These are phyloP conservation scores for Penicillium janthinellum DNA, from an alignment of 2,329 filamentous ascomycete species.

Conservation along the genomic window DNA sequence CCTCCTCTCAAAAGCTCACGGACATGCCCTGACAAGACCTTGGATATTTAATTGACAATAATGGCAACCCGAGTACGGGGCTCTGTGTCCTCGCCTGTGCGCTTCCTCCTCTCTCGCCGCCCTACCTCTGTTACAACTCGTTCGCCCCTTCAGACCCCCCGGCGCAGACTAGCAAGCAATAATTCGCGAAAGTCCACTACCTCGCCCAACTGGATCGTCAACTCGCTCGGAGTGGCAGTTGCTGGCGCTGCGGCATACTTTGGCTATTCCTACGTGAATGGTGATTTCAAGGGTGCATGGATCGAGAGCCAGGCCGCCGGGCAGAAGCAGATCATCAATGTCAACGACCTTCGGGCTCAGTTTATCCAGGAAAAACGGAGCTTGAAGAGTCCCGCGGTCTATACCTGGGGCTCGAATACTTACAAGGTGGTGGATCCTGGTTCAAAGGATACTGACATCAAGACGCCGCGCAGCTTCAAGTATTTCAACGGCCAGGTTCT, in stretches of 20 bases:
- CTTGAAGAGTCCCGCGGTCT: constrained; percentile 81
- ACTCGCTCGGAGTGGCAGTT: constrained; percentile 34
- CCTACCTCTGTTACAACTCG: constrained; percentile 19
- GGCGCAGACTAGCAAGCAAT: constrained; percentile 35
- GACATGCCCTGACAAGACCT: not conserved
- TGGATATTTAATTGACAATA: constrained; percentile 24
- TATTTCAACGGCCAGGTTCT: constrained; percentile 85
- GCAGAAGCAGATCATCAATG: constrained; percentile 25
- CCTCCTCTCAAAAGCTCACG: constrained; percentile 1
- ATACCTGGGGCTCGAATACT: constrained; percentile 87
- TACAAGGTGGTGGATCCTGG: constrained; percentile 84
- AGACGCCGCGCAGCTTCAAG: constrained; percentile 73
- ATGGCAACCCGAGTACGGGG: constrained; percentile 30
- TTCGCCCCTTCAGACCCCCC: constrained; percentile 25
- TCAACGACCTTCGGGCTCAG: constrained; percentile 76
- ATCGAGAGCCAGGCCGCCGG: constrained; percentile 19
- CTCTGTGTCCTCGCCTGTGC: constrained; percentile 24
- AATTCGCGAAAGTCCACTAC: constrained; percentile 18
- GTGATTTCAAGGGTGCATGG: constrained; percentile 20
- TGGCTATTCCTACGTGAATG: constrained; percentile 35
- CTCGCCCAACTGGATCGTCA: constrained; percentile 34
- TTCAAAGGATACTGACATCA: constrained; percentile 75
- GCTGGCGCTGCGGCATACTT: constrained; percentile 35
- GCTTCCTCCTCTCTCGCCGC: constrained; percentile 25
- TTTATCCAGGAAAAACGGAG: constrained; percentile 85